phyloP scores from a whole-genome alignment of 1,139 yeast species.

The Candida sanyaensis region DNA sequence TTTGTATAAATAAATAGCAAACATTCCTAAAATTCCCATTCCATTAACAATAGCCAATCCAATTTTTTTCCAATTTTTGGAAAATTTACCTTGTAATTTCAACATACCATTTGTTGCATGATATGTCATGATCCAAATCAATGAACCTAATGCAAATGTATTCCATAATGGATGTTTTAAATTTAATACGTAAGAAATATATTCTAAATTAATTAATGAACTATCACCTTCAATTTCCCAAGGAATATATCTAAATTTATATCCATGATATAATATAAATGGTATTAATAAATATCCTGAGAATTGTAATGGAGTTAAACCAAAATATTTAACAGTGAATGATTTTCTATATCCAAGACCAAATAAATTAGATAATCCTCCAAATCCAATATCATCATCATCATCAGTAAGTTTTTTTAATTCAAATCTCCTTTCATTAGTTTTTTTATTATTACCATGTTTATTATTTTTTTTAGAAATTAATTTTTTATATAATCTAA shows the following conservation, averaged over 20 bases:
- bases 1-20: constrained; percentile 27
- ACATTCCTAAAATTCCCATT: constrained; percentile 25
- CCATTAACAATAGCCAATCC: constrained; percentile 35
- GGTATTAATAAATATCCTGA: constrained; percentile 60
- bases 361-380: constrained; percentile 55
- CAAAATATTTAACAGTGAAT: constrained; percentile 37
- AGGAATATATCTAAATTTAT: constrained; percentile 54
- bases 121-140: constrained; percentile 31
- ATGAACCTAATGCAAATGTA: constrained; percentile 18
- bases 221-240: constrained; percentile 62
- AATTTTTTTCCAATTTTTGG: constrained; percentile 30
- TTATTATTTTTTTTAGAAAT: neutral
- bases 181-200: constrained; percentile 46
- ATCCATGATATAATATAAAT: constrained; percentile 47
- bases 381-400: constrained; percentile 54
- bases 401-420: constrained; percentile 13
- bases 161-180: constrained; percentile 25
- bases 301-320: constrained; percentile 51
- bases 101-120: constrained; percentile 41
- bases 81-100: constrained; percentile 29
- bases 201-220: constrained; percentile 55
- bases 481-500: constrained; percentile 39
- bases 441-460: neutral
- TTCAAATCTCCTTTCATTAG: constrained; percentile 1
- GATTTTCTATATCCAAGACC: constrained; percentile 58